Evolutionary conservation across 257 asterid genomes (phyloP), one percentile per base, ranked within the genome.

Genomic region (Voacanga thouarsii): DNA sequence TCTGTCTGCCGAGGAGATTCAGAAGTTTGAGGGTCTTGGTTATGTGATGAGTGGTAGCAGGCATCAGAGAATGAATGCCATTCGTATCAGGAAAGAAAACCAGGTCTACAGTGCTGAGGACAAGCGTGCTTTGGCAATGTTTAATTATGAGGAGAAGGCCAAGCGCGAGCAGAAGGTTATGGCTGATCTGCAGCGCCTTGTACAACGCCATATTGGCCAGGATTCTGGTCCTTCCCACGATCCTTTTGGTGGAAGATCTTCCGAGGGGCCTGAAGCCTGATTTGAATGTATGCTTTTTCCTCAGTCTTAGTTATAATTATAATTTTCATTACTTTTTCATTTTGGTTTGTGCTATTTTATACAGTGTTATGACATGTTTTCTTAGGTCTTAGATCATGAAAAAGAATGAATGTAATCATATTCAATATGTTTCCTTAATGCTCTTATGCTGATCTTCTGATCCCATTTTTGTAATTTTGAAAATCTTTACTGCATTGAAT

Each of bases 41-140:
- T 95, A 91, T 86, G 99, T 95, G 90, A 95, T 95, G 99, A 95
- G 99, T 80, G 99, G 99, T 76, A 95, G 99, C 80, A 93, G 99
- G 79, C 99, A 95, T 87, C 99, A 95, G 80, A 89, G 99, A 84
- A 95, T 95, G 99, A 95, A 95, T 87, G 99, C 99, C 37, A 93
- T 95, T 73, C 99, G 99, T 93, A 95, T 95, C 70, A 87, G 99
- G 64, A 95, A 95, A 81, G 99, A 95, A 86, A 95, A 95, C 89
- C 99, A 93, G 88, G 98, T 95, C 63, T 93, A 93, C 80, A 95
- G 99, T 71, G 99, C 99, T 45, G 99, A 93, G 85, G 99, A 95
- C 81, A 95, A 95, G 82, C 87, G 98, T 53, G 99, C 99, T 0
- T 77, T 95, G 86, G 99, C 99, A 23, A 93, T 95, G 99, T 95